Evolutionary conservation across 352 stramenopile genomes (phyloP), one percentile per base, ranked within the genome.

Genomic region (Pythium dissotocum): DNA sequence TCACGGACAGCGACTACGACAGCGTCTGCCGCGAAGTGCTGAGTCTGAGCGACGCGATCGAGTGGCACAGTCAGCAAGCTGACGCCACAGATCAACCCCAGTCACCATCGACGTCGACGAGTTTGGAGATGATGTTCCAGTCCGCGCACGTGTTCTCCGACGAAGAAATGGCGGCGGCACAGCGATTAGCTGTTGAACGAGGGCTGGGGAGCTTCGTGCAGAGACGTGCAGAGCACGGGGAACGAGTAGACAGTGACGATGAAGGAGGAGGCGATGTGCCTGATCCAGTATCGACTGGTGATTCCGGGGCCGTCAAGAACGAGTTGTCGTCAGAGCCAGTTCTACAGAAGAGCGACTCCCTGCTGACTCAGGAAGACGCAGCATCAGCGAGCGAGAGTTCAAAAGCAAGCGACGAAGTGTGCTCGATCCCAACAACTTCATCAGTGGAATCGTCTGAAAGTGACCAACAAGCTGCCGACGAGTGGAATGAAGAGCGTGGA

Each of bases 1-100:
- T 70, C 1, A 61, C 56, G 0, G 63, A 70, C 36, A 60, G 33
- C 24, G 63, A 70, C 35, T 70, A 70, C 56, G 63, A 70, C 49
- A 32, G 30, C 10, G 56, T 70, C 36, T 59, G 55, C 28, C 63
- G 63, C 8, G 55, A 63, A 18, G 28, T 63, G 9, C 26, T 70
- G 46, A 60, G 30, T 35, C 48, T 70, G 28, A 28, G 55, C 5
- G 63, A 70, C 10, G 63, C 63, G 2, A 54, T 70, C 26, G 33
- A 26, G 24, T 70, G 63, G 63, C 48, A 70, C 35, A 32, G 42
- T 1, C 33, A 46, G 51, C 26, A 36, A 4, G 18, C 28, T 6
- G 16, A 48, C 6, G 28, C 14, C 3, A 13, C 24, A 0, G 4
- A 13, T 21, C 8, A 24, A 12, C 26, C 38, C 0, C 9, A 52